Evolutionary conservation across 495 filamentous ascomycete genomes (phyloP), one percentile per base, ranked within the genome.

Genomic region (Endocarpon pusillum): DNA sequence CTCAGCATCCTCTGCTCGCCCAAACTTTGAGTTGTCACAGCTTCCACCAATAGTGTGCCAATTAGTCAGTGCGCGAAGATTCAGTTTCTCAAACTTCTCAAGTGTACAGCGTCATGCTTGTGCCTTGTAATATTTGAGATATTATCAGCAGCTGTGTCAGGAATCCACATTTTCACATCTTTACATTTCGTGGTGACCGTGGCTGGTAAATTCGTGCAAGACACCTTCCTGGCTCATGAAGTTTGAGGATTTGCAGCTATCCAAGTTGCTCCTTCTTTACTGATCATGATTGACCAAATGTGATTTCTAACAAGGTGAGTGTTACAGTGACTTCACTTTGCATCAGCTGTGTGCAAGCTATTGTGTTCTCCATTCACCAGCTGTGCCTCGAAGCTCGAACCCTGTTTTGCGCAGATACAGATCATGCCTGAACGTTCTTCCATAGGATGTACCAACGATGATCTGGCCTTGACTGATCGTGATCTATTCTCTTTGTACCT

Each of bases 11-110:
- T 35, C 30, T 33, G 27, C 32, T 47, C 53, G 82, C 82, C 85
- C 78, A 75, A n/a, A 79, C 75, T 75, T 89, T 91, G 71, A 94
- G 85, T 85, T 91, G 77, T 63, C 84, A 81, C 70, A 60, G 58
- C 48, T 60, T 63, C 58, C 67, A 43, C 61, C 76, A 63, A 73
- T 87, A 73, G 66, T 61, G 70, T 84, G 80, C 67, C 73, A 70
- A 84, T 87, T 69, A 84, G 85, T 92, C 84, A 79, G 67, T 73
- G 75, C 89, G 84, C 85, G 80, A 63, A 94, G 65, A 94, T 64
- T 41, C 54, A 81, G 39, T 37, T 41, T 53, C 54, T 55, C 46
- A 52, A 57, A 56, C 42, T 20, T 46, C 43, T 10, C 27, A 27
- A 39, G 39, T 20, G 19, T 14, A 34, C 19, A 37, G 45, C 31